These are phyloP conservation scores for Fomitopsis palustris DNA, from an alignment of 1,284 basidiomycete genomes.

Conservation along the genomic window DNA sequence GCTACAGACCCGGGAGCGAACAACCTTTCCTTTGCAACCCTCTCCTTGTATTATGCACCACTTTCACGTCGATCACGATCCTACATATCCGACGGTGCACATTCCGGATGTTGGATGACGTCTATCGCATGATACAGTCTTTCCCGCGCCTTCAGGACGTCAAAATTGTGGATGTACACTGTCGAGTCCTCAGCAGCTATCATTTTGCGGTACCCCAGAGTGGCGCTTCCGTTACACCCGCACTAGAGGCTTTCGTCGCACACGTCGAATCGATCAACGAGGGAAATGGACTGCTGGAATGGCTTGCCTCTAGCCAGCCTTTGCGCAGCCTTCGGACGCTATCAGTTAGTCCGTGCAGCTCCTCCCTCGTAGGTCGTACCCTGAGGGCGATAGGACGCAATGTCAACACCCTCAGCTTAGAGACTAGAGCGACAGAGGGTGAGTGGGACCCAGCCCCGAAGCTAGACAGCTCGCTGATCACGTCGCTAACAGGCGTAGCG, in stretches of 20 bases:
- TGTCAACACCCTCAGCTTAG: neutral
- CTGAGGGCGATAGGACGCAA: neutral
- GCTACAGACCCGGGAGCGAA: neutral
- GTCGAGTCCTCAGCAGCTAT: neutral
- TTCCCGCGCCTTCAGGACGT: neutral
- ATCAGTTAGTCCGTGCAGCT: neutral
- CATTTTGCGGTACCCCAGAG: neutral
- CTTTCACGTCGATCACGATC: neutral
- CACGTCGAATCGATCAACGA: neutral
- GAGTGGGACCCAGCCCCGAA: neutral
- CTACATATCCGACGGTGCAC: neutral
- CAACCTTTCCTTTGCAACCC: neutral
- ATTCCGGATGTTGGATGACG: neutral
- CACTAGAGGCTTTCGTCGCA: neutral
- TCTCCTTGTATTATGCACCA: neutral
- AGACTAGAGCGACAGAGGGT: neutral
- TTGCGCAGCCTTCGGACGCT: neutral
- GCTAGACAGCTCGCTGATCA: neutral
- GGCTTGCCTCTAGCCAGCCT: neutral
- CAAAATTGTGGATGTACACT: neutral
- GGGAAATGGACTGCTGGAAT: neutral
- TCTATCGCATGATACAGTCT: neutral
- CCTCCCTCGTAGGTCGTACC: neutral
- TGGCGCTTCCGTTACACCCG: neutral
- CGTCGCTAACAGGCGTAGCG: neutral